Conservation (phyloP, 768 basidiomycete species). For the Phaeotremella fagi region DNA sequence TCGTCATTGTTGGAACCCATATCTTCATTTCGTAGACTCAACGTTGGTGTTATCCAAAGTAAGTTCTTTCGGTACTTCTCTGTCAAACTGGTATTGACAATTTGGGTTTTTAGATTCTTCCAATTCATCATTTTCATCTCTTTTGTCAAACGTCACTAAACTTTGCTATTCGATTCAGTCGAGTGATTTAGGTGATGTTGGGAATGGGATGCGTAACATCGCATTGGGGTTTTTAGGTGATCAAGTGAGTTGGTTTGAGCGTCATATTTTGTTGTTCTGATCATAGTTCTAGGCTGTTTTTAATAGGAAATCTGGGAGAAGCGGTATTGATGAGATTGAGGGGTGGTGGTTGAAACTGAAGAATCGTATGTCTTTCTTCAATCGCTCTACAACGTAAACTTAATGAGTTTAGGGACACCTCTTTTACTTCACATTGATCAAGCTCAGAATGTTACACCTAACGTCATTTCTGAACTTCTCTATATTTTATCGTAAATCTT, state of each 20-base stretch:
- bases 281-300: background rate
- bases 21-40: constrained; percentile 16
- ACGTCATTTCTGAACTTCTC: constrained; percentile 27
- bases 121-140: no score
- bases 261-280: background rate
- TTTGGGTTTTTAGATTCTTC: no score
- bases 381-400: background rate
- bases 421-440: constrained; percentile 31
- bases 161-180: constrained; percentile 18
- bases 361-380: constrained; percentile 13
- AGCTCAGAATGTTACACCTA: constrained; percentile 26
- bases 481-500: constrained; percentile 31
- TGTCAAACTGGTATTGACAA: no score
- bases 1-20: constrained; percentile 11
- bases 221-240: constrained; percentile 26
- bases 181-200: constrained; percentile 20
- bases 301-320: constrained; percentile 16
- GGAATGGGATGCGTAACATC: constrained; percentile 12
- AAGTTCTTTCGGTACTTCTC: no score
- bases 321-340: constrained; percentile 29
- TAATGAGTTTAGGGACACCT: constrained; percentile 9
- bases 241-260: constrained; percentile 8
- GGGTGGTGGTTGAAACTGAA: constrained; percentile 17
- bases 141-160: no score
- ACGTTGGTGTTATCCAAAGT: constrained; percentile 36